These are phyloP conservation scores for Tephrocybe sp. DNA, from an alignment of 768 basidiomycete genomes.

Conservation along the genomic window DNA sequence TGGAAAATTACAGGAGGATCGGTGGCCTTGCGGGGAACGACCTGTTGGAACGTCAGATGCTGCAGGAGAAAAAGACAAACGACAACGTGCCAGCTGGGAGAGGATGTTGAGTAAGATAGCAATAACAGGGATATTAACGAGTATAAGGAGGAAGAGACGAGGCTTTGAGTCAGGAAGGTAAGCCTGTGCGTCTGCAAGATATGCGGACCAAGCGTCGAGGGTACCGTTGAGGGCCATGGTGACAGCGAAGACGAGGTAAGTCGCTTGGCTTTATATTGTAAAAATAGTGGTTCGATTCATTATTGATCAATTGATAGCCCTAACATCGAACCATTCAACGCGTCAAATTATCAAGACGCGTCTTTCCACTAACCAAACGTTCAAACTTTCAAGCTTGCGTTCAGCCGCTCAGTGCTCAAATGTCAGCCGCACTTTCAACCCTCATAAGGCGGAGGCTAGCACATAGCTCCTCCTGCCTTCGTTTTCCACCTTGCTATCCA, in stretches of 20 bases:
- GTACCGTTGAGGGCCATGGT: slow-evolving; percentile 43
- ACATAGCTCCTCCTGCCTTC: neutral
- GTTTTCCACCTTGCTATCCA: neutral
- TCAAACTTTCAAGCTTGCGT: too few species aligned
- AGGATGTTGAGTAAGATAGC: slow-evolving; percentile 72
- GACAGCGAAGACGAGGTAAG: slow-evolving; percentile 5
- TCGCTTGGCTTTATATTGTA: slow-evolving; percentile 7
- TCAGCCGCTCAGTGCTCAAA: too few species aligned
- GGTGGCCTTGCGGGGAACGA: slow-evolving; percentile 64
- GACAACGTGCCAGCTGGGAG: slow-evolving; percentile 67
- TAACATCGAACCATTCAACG: too few species aligned
- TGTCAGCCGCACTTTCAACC: neutral
- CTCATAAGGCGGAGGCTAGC: neutral
- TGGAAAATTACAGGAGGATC: slow-evolving; percentile 93
- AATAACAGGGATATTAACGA: slow-evolving; percentile 69
- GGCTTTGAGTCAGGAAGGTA: slow-evolving; percentile 33
- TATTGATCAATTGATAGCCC: too few species aligned
- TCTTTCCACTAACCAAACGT: neutral
- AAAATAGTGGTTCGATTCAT: neutral
- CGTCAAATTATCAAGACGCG: too few species aligned
- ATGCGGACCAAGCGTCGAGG: slow-evolving; percentile 42
- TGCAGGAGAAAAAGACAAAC: slow-evolving; percentile 1
- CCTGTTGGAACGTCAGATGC: slow-evolving; percentile 31
- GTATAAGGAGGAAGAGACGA: slow-evolving; percentile 37
- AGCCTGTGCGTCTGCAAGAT: slow-evolving; percentile 37